phyloP scores from a whole-genome alignment of 495 filamentous ascomycete species.

The Penicillium maclennaniae region DNA sequence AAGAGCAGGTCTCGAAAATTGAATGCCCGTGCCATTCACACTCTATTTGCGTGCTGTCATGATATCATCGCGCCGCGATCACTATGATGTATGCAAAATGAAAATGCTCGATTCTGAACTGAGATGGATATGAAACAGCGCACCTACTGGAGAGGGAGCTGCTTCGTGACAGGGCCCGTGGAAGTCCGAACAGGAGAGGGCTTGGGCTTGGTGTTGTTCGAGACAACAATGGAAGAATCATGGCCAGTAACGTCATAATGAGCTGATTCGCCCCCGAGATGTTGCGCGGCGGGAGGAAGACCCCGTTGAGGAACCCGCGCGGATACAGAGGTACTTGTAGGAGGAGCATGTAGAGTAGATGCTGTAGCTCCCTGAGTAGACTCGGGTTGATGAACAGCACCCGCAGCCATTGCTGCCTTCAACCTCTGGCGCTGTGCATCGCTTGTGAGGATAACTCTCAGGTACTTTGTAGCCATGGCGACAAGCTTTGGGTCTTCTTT shows the following conservation, averaged over 20 bases:
- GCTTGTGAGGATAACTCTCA: slow-evolving; percentile 51
- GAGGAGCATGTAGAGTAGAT: too few species aligned
- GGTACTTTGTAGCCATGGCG: slow-evolving; percentile 50
- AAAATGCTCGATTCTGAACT: neutral
- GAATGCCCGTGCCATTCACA: neutral
- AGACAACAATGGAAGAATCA: neutral
- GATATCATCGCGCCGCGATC: neutral
- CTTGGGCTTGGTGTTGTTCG: neutral
- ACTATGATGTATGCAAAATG: neutral
- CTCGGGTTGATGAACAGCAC: neutral
- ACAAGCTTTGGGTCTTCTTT: slow-evolving; percentile 52
- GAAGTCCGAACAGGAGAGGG: neutral
- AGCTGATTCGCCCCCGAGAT: neutral
- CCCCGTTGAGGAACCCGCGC: too few species aligned
- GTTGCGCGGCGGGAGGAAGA: neutral
- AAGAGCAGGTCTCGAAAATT: neutral
- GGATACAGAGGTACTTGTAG: too few species aligned
- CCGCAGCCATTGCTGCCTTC: neutral
- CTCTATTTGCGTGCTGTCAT: neutral
- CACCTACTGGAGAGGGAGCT: neutral
- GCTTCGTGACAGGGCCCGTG: neutral
- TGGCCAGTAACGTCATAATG: neutral
- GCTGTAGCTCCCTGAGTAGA: neutral
- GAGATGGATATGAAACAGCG: neutral
- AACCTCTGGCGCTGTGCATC: slow-evolving; percentile 33